phyloP scores from a whole-genome alignment of 2,329 filamentous ascomycete genomes.

The Beauveria australis region DNA sequence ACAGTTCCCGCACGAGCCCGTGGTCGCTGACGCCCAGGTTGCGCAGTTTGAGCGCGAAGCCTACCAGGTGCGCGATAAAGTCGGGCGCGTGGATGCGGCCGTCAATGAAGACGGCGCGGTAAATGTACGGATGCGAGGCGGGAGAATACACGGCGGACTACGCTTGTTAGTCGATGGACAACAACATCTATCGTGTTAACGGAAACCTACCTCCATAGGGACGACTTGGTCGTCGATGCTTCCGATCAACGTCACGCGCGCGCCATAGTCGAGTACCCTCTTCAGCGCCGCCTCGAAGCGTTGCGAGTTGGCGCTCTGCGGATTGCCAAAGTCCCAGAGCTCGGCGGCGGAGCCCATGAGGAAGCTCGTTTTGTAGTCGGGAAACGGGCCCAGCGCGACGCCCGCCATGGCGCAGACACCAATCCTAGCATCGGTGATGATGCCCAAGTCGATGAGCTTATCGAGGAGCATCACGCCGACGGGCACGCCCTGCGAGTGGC shows the following conservation, averaged over 20 bases:
- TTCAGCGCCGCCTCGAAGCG: slow-evolving; percentile 71
- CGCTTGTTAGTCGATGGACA: slow-evolving; percentile 20
- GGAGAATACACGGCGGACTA: slow-evolving; percentile 79
- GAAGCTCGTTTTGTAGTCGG: slow-evolving; percentile 82
- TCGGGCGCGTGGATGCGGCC: slow-evolving; percentile 85
- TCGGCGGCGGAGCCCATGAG: slow-evolving; percentile 88
- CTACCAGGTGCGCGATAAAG: slow-evolving; percentile 87
- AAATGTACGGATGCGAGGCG: slow-evolving; percentile 84
- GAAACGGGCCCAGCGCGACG: slow-evolving; percentile 86
- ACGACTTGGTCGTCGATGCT: slow-evolving; percentile 97
- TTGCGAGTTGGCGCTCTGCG: slow-evolving; percentile 72
- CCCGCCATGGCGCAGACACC: slow-evolving; percentile 87
- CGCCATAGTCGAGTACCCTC: slow-evolving; percentile 67
- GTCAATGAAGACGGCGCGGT: slow-evolving; percentile 92
- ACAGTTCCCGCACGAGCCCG: slow-evolving; percentile 84
- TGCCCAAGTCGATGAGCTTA: slow-evolving; percentile 84
- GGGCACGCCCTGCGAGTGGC: slow-evolving; percentile 91
- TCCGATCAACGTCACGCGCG: slow-evolving; percentile 77
- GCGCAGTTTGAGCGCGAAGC: slow-evolving; percentile 85
- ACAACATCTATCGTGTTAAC: background rate
- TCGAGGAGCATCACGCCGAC: slow-evolving; percentile 88
- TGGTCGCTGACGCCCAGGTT: slow-evolving; percentile 92
- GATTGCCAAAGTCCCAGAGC: slow-evolving; percentile 85
- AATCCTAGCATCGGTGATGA: slow-evolving; percentile 67
- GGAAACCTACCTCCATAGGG: slow-evolving; percentile 63